Conservation (phyloP, 768 basidiomycete species). For the Pulveroboletus sp. region DNA sequence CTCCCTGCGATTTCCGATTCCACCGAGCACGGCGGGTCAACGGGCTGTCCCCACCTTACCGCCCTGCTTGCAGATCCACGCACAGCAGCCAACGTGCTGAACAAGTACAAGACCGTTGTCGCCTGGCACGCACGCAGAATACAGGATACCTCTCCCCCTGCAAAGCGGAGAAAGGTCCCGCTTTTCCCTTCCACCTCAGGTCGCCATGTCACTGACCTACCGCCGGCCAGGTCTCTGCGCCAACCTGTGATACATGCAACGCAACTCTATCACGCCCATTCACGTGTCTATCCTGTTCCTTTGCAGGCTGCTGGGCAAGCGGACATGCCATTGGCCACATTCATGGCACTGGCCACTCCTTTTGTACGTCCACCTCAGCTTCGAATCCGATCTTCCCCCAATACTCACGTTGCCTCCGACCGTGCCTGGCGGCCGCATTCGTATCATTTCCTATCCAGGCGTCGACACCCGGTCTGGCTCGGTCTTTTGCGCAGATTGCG, state of each 20-base stretch:
- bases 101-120: slow-evolving; percentile 51
- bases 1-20: slow-evolving; percentile 11
- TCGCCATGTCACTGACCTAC: background rate
- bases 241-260: slow-evolving; percentile 60
- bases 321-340: slow-evolving; percentile 59
- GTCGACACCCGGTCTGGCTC: slow-evolving; percentile 70
- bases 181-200: background rate
- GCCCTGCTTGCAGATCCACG: slow-evolving; percentile 33
- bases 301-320: slow-evolving; percentile 63
- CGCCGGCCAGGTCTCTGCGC: slow-evolving; percentile 44
- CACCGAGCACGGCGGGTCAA: slow-evolving; percentile 4
- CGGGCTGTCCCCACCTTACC: slow-evolving; percentile 40
- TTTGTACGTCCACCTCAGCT: slow-evolving; percentile 47
- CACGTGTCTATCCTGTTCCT: slow-evolving; percentile 68
- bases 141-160: slow-evolving; percentile 43
- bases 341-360: slow-evolving; percentile 50
- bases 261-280: slow-evolving; percentile 57
- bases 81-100: slow-evolving; percentile 28
- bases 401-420: background rate
- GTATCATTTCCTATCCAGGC: slow-evolving; percentile 39
- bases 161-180: slow-evolving; percentile 62
- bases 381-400: background rate
- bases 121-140: slow-evolving; percentile 49
- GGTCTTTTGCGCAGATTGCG: slow-evolving; percentile 68
- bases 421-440: background rate